Conservation (phyloP, 345 rosid genomes). For the Eutrema yunnanense region DNA sequence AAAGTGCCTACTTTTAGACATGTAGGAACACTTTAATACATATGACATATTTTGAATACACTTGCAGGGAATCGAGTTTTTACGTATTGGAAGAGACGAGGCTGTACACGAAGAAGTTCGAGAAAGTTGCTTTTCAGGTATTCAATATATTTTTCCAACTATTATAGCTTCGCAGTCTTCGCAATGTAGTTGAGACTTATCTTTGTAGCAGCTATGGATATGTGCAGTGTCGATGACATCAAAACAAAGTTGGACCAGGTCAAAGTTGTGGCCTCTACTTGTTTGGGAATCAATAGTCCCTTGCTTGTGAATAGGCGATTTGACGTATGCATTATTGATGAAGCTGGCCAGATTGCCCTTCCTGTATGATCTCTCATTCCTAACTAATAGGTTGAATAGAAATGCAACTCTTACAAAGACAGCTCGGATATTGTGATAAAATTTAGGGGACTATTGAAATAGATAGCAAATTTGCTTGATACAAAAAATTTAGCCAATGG, state of each 20-base stretch:
- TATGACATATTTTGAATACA: not conserved
- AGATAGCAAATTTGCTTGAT: not conserved
- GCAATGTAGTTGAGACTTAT: conserved; percentile 23
- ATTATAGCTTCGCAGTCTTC: conserved; percentile 16
- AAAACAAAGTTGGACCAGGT: conserved; percentile 60
- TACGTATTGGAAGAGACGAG: conserved; percentile 88
- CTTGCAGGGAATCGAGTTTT: conserved; percentile 69
- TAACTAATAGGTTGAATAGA: not conserved
- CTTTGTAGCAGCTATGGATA: conserved; percentile 45
- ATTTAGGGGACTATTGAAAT: not conserved
- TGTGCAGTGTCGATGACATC: conserved; percentile 60
- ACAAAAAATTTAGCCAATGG: not conserved
- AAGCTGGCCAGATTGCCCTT: conserved; percentile 94
- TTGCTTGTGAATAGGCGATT: conserved; percentile 78
- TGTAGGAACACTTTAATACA: not conserved
- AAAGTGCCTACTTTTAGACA: not conserved
- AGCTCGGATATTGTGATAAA: conserved; percentile 1
- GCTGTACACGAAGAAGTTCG: conserved; percentile 78
- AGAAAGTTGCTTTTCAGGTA: conserved; percentile 75
- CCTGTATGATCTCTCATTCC: conserved; percentile 56
- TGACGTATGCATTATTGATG: conserved; percentile 94
- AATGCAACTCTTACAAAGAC: not conserved
- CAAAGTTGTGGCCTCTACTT: conserved; percentile 91
- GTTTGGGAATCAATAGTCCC: conserved; percentile 86
- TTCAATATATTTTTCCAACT: conserved; percentile 14